Conservation (phyloP, 2,329 filamentous ascomycete genomes). For the Aspergillus transmontanensis region DNA sequence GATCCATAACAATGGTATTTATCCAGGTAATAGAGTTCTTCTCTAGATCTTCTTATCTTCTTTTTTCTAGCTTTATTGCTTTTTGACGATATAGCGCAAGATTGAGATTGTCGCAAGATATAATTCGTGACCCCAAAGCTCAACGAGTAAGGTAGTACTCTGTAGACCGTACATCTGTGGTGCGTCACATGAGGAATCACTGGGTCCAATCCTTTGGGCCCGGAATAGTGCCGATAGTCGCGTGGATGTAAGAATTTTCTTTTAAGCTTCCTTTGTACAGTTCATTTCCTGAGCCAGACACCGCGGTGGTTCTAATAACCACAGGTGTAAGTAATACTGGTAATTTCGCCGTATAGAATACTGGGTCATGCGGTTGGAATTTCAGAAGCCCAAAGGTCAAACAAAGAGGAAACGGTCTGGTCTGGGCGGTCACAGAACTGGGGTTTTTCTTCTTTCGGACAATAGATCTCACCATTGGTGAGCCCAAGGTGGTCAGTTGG, state of each 20-base stretch:
- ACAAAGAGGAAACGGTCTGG: background rate
- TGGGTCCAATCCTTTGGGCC: constrained; percentile 4
- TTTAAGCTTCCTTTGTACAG: constrained; percentile 2
- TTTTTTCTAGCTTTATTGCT: background rate
- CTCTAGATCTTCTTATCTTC: background rate
- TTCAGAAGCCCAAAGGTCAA: background rate
- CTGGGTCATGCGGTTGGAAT: background rate
- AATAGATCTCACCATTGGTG: background rate
- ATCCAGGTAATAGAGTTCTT: background rate
- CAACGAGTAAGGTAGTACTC: background rate
- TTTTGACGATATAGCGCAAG: background rate
- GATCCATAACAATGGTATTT: background rate
- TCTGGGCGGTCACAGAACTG: constrained; percentile 12
- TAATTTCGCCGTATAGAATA: background rate
- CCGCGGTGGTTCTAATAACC: background rate
- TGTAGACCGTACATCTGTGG: background rate
- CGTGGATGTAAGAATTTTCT: constrained; percentile 5
- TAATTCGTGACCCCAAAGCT: background rate
- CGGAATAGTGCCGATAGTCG: background rate
- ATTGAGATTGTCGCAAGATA: background rate
- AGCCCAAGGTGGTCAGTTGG: background rate
- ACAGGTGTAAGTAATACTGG: background rate
- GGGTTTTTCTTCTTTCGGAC: background rate
- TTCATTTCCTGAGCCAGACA: background rate
- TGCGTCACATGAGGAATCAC: constrained; percentile 5